Conservation (phyloP, 2,329 filamentous ascomycete species). For the Endocalyx cinctus region DNA sequence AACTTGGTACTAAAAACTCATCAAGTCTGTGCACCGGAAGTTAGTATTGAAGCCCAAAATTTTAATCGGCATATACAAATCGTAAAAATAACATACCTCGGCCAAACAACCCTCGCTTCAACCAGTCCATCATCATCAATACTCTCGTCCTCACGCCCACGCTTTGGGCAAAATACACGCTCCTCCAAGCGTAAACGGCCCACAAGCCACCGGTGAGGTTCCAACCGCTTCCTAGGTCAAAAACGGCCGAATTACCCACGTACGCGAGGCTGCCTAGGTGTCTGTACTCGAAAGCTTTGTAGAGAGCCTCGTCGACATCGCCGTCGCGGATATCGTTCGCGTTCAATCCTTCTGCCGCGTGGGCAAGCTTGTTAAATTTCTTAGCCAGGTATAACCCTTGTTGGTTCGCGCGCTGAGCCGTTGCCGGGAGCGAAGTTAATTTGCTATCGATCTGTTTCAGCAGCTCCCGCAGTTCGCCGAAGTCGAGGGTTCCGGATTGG, state of each 20-base stretch:
- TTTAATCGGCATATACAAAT: too few relatives aligned
- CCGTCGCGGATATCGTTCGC: slow-evolving; percentile 82
- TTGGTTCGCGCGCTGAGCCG: slow-evolving; percentile 92
- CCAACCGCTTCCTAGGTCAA: slow-evolving; percentile 77
- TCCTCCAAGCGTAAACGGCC: slow-evolving; percentile 94
- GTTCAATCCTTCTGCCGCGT: slow-evolving; percentile 66
- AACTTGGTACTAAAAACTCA: too few relatives aligned
- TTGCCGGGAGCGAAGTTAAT: slow-evolving; percentile 89
- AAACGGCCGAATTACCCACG: slow-evolving; percentile 92
- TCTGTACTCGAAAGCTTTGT: slow-evolving; percentile 90
- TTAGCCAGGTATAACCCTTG: slow-evolving; percentile 88
- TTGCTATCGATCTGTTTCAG: slow-evolving; percentile 91
- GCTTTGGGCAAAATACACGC: slow-evolving; percentile 95
- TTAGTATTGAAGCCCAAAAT: too few relatives aligned
- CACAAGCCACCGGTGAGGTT: slow-evolving; percentile 77
- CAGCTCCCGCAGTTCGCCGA: slow-evolving; percentile 83
- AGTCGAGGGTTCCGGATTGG: slow-evolving; percentile 87
- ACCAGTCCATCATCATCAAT: slow-evolving; percentile 96
- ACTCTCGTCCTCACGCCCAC: slow-evolving; percentile 87
- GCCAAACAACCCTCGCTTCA: slow-evolving; percentile 92
- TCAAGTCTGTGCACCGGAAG: too few relatives aligned
- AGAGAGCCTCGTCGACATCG: slow-evolving; percentile 85
- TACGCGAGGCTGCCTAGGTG: slow-evolving; percentile 92
- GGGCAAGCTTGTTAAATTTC: slow-evolving; percentile 90
- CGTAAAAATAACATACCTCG: slow-evolving; percentile 63